Evolutionary conservation across 2,329 filamentous ascomycete genomes (phyloP).

Genomic region (Hypoxylon sp.): DNA sequence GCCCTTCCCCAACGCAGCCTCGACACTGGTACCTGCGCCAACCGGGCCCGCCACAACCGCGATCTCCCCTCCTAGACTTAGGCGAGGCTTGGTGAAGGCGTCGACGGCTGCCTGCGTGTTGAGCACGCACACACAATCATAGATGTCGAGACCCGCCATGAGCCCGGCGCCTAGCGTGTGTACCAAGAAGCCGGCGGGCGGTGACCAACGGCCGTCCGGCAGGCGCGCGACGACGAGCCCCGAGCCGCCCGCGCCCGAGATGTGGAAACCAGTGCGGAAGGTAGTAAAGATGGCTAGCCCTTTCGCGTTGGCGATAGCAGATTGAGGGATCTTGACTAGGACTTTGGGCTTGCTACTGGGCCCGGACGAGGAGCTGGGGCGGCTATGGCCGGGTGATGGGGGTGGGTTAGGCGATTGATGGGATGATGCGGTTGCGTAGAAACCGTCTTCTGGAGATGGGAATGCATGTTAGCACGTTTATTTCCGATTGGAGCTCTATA

Average conservation of each 20-base stretch:
- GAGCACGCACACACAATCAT: conserved; percentile 89
- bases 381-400: conserved; percentile 44
- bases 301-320: conserved; percentile 74
- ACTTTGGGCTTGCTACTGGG: conserved; percentile 60
- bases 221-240: conserved; percentile 74
- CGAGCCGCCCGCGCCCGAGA: conserved; percentile 75
- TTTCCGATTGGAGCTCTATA: not conserved
- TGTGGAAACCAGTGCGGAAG: conserved; percentile 74
- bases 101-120: conserved; percentile 81
- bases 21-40: conserved; percentile 79
- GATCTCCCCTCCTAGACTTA: conserved; percentile 83
- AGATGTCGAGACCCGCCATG: conserved; percentile 85
- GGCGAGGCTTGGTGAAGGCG: conserved; percentile 80
- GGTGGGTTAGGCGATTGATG: conserved; percentile 25
- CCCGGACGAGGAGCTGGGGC: conserved; percentile 46
- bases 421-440: conserved; percentile 58
- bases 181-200: conserved; percentile 84
- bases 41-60: conserved; percentile 78
- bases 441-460: conserved; percentile 62
- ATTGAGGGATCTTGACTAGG: conserved; percentile 66
- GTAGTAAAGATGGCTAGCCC: conserved; percentile 81
- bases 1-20: conserved; percentile 66
- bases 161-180: conserved; percentile 85
- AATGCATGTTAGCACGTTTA: conserved; percentile 7
- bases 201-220: conserved; percentile 78